Evolutionary conservation across 1,139 yeast species (phyloP).

Genomic region (Wickerhamomyces sp.): DNA sequence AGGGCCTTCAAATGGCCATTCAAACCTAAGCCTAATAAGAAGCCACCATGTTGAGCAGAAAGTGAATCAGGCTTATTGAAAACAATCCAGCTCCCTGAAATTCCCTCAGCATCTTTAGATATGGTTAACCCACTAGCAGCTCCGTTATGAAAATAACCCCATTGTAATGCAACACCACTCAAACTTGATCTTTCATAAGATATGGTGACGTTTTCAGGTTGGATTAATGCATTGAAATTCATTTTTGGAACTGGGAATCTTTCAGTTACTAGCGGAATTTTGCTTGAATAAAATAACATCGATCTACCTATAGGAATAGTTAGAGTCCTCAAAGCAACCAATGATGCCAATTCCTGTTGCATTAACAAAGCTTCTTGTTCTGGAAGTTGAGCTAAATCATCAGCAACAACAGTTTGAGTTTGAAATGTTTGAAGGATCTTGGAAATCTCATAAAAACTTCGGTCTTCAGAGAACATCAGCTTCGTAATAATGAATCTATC

Average conservation of each 20-base stretch:
- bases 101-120: slow-evolving; percentile 62
- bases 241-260: slow-evolving; percentile 75
- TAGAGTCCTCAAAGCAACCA: slow-evolving; percentile 64
- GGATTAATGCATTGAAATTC: slow-evolving; percentile 62
- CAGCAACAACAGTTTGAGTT: slow-evolving; percentile 45
- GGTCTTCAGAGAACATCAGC: slow-evolving; percentile 69
- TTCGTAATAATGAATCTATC: slow-evolving; percentile 64
- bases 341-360: slow-evolving; percentile 62
- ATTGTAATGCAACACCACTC: slow-evolving; percentile 48
- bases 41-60: slow-evolving; percentile 90
- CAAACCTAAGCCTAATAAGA: slow-evolving; percentile 84
- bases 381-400: slow-evolving; percentile 22
- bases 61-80: slow-evolving; percentile 70
- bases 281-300: slow-evolving; percentile 63
- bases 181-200: slow-evolving; percentile 54
- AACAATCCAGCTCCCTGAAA: slow-evolving; percentile 89
- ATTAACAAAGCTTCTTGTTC: slow-evolving; percentile 56
- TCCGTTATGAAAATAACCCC: slow-evolving; percentile 95
- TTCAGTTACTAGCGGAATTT: slow-evolving; percentile 80
- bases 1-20: slow-evolving; percentile 81
- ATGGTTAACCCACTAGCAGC: slow-evolving; percentile 83
- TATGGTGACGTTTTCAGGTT: slow-evolving; percentile 65
- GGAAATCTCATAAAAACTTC: slow-evolving; percentile 73
- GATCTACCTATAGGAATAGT: slow-evolving; percentile 79
- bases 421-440: slow-evolving; percentile 58